Conservation (phyloP, 441 rosid genomes). For the Geranium incanum region DNA sequence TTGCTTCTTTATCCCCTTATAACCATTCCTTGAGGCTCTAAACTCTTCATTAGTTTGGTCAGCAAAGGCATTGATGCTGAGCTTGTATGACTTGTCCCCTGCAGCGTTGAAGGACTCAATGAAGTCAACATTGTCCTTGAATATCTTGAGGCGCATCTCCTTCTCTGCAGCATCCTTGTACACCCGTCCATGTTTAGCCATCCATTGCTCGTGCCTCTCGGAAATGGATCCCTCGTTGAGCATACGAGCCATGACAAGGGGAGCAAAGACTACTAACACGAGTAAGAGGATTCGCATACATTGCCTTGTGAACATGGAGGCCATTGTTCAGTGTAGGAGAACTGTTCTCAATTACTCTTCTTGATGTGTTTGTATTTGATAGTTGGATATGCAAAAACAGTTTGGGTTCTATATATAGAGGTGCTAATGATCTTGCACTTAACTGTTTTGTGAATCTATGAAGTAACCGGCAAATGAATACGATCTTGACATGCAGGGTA, state of each 20-base stretch:
- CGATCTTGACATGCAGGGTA: neutral
- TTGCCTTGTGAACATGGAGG: too few relatives aligned
- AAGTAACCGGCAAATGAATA: neutral
- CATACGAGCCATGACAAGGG: slow-evolving; percentile 15
- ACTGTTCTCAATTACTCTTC: too few relatives aligned
- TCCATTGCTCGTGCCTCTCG: slow-evolving; percentile 26
- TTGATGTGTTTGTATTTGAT: neutral
- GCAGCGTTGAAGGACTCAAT: slow-evolving; percentile 33
- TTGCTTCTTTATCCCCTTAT: slow-evolving; percentile 20
- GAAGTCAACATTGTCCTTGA: slow-evolving; percentile 42
- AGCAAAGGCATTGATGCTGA: slow-evolving; percentile 31
- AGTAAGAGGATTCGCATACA: slow-evolving; percentile 15
- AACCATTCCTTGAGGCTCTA: slow-evolving; percentile 28
- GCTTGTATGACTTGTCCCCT: slow-evolving; percentile 27
- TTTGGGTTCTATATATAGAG: neutral
- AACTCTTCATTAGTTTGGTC: slow-evolving; percentile 34
- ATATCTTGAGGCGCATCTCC: slow-evolving; percentile 31
- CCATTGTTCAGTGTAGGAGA: too few relatives aligned
- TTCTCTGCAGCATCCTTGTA: slow-evolving; percentile 29
- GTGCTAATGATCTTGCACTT: neutral
- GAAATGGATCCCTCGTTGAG: slow-evolving; percentile 15
- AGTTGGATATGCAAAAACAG: neutral
- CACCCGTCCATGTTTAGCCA: slow-evolving; percentile 20
- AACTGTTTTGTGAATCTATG: neutral
- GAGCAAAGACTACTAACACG: neutral